Evolutionary conservation across 192 early-diverging fungal genomes (phyloP).

Genomic region (Entomortierella parvispora): DNA sequence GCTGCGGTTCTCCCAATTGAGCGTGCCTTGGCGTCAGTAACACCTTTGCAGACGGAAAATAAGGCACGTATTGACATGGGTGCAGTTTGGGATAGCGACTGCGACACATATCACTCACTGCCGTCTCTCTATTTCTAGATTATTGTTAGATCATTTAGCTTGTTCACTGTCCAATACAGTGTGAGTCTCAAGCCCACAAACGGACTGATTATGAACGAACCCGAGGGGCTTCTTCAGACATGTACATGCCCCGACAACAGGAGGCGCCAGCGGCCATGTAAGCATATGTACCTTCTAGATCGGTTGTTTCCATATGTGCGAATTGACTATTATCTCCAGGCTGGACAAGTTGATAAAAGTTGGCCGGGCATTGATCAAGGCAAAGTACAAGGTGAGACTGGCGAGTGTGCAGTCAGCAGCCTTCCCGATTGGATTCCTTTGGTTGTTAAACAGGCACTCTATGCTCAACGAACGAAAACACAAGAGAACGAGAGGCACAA

Average conservation of each 20-base stretch:
- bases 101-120: background rate
- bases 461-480: background rate
- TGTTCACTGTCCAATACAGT: no score
- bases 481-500: background rate
- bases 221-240: conserved; percentile 5
- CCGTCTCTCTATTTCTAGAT: background rate
- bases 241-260: conserved; percentile 7
- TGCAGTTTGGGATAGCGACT: no score
- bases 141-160: no score
- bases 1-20: background rate
- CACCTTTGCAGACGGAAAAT: background rate
- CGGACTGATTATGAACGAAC: conserved; percentile 2
- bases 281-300: conserved; percentile 11
- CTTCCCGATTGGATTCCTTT: conserved; percentile 5
- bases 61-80: background rate
- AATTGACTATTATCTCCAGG: no score
- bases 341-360: no score
- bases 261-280: conserved; percentile 9
- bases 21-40: background rate
- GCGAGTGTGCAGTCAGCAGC: no score
- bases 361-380: no score
- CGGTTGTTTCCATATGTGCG: no score
- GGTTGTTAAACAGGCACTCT: background rate
- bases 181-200: conserved; percentile 6
- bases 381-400: no score